Conservation (phyloP, 805 yeast genomes). For the Blastobotrys chiropterorum region DNA sequence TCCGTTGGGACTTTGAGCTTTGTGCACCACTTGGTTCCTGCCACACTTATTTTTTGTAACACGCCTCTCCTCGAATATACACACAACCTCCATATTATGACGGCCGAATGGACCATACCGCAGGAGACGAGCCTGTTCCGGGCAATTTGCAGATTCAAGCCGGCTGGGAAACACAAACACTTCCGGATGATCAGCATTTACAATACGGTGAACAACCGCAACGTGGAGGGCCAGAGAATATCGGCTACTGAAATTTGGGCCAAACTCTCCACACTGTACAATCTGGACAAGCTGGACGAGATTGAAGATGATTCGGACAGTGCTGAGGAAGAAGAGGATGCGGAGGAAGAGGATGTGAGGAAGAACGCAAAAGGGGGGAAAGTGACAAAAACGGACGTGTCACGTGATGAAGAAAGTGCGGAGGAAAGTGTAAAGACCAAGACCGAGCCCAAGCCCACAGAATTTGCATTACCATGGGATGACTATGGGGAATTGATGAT, state of each 20-base stretch:
- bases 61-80: background rate
- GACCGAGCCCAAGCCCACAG: constrained; percentile 17
- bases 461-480: constrained; percentile 40
- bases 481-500: constrained; percentile 40
- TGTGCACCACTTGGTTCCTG: constrained; percentile 1
- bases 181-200: constrained; percentile 32
- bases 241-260: constrained; percentile 52
- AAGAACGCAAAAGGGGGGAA: constrained; percentile 8
- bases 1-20: constrained; percentile 1
- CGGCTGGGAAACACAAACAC: constrained; percentile 49
- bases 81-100: background rate
- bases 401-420: background rate
- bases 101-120: constrained; percentile 45
- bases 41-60: too few relatives aligned
- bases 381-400: background rate
- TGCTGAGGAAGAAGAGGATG: constrained; percentile 7
- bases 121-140: constrained; percentile 58
- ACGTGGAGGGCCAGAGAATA: constrained; percentile 25
- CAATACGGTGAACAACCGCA: constrained; percentile 23
- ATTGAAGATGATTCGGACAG: constrained; percentile 32
- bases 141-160: constrained; percentile 59
- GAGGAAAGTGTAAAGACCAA: constrained; percentile 3
- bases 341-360: constrained; percentile 13
- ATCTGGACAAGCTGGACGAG: constrained; percentile 52
- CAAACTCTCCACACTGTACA: constrained; percentile 47